phyloP scores from a whole-genome alignment of 257 asterid genomes.

The Nicotiana sylvestris region DNA sequence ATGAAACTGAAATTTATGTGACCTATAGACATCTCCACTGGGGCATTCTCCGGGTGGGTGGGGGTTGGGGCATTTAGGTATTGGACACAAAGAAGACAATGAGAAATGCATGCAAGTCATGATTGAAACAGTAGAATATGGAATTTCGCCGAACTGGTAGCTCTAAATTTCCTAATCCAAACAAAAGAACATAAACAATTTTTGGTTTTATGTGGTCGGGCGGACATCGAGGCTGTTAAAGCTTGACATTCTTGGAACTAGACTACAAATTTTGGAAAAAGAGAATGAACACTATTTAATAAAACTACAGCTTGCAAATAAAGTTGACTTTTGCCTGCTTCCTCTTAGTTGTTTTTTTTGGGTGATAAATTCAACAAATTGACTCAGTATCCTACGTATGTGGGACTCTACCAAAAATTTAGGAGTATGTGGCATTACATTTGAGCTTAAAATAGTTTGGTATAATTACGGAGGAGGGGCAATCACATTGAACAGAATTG shows the following conservation, averaged over 20 bases:
- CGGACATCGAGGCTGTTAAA: constrained; percentile 5
- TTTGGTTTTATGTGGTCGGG: constrained; percentile 14
- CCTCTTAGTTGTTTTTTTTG: background rate
- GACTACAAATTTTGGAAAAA: background rate
- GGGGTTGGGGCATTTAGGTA: constrained; percentile 4
- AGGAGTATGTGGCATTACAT: background rate
- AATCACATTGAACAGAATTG: background rate
- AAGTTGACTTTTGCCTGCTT: background rate
- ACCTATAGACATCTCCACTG: background rate
- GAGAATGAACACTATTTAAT: constrained; percentile 9
- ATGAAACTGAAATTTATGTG: background rate
- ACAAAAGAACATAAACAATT: background rate
- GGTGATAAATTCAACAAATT: background rate
- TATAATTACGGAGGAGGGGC: background rate
- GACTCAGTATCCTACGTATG: background rate
- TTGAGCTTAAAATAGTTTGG: background rate
- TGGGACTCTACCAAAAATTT: background rate
- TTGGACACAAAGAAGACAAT: background rate
- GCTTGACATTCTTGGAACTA: constrained; percentile 6
- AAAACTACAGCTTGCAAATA: constrained; percentile 12
- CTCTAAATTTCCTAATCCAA: constrained; percentile 7
- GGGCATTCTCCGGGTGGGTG: background rate
- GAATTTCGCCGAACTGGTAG: background rate
- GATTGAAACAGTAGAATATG: background rate
- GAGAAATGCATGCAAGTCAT: constrained; percentile 5